phyloP scores from a whole-genome alignment of 768 basidiomycete genomes.

The Chiua virens region DNA sequence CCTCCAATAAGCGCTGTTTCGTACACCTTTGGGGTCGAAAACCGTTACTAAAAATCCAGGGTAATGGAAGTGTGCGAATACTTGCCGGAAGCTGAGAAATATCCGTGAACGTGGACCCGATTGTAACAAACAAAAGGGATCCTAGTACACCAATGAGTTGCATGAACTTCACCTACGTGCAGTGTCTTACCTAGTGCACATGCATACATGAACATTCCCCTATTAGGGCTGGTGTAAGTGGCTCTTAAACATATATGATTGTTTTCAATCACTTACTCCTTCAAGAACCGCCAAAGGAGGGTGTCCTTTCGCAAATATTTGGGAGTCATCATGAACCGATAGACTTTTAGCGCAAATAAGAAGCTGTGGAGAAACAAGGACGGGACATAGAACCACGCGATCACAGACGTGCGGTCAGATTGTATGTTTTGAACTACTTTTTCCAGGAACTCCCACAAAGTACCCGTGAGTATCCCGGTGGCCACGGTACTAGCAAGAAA shows the following conservation, averaged over 20 bases:
- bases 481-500: too few species aligned
- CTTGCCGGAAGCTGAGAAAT: slow-evolving; percentile 9
- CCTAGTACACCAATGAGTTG: slow-evolving; percentile 3
- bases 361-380: slow-evolving; percentile 12
- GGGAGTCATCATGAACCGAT: slow-evolving; percentile 9
- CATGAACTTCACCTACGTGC: neutral
- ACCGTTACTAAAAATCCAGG: neutral
- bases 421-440: too few species aligned
- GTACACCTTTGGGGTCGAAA: slow-evolving; percentile 6
- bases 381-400: slow-evolving; percentile 11
- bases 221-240: neutral
- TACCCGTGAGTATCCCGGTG: too few species aligned
- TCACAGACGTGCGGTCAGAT: too few species aligned
- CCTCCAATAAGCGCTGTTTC: slow-evolving; percentile 1
- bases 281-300: slow-evolving; percentile 14
- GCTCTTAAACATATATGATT: neutral
- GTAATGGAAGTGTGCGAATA: neutral
- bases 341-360: slow-evolving; percentile 15
- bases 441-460: too few species aligned
- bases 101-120: slow-evolving; percentile 7
- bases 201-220: slow-evolving; percentile 25
- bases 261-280: slow-evolving; percentile 12
- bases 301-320: slow-evolving; percentile 2
- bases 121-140: slow-evolving; percentile 14
- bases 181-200: slow-evolving; percentile 13